These are phyloP conservation scores for Lentinus brumalis DNA, from an alignment of 768 basidiomycete genomes.

Conservation along the genomic window DNA sequence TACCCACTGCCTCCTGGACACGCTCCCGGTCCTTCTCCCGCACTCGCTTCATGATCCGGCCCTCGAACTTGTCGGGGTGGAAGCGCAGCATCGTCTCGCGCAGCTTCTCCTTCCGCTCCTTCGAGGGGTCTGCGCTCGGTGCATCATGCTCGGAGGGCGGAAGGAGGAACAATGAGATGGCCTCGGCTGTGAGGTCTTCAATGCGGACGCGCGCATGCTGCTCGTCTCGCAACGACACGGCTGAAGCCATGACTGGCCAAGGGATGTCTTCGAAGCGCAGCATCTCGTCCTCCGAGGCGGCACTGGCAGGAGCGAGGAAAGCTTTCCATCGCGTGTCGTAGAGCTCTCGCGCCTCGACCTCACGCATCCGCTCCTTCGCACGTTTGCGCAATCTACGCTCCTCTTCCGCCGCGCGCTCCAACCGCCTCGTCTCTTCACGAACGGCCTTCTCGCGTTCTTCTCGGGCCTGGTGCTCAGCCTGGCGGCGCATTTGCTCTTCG, in stretches of 20 bases:
- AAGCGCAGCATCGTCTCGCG: constrained; percentile 72
- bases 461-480: constrained; percentile 55
- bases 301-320: constrained; percentile 39
- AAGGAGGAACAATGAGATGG: constrained; percentile 61
- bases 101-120: constrained; percentile 58
- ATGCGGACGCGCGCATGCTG: constrained; percentile 14
- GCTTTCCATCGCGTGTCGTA: constrained; percentile 64
- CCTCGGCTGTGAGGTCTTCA: constrained; percentile 57
- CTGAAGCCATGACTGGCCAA: constrained; percentile 56
- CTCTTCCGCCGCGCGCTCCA: constrained; percentile 55
- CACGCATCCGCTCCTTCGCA: constrained; percentile 47
- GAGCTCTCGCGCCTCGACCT: constrained; percentile 48
- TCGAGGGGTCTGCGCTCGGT: constrained; percentile 33
- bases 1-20: constrained; percentile 63
- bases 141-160: constrained; percentile 21
- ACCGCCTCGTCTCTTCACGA: constrained; percentile 52
- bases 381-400: constrained; percentile 50
- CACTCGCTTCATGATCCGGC: constrained; percentile 61
- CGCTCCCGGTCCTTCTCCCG: constrained; percentile 45
- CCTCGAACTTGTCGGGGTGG: constrained; percentile 84
- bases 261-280: constrained; percentile 66
- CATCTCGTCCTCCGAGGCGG: constrained; percentile 20
- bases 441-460: constrained; percentile 55
- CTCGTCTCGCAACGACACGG: background rate
- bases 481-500: constrained; percentile 58